Conservation (phyloP, 148 eudicot genomes). For the Persicaria maculosa region DNA sequence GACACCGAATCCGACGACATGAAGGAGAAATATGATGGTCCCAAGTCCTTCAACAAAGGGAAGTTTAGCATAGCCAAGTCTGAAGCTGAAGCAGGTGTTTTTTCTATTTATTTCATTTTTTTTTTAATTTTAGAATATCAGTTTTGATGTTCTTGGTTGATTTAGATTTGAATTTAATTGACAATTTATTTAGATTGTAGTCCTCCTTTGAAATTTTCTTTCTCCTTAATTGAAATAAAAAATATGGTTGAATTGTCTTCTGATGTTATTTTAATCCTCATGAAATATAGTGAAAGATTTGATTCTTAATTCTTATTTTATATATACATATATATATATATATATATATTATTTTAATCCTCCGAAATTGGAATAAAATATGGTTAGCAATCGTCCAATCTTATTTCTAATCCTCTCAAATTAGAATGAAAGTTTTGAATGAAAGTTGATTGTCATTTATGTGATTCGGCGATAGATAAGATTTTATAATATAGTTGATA, state of each 20-base stretch:
- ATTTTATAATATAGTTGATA: no score
- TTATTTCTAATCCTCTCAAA: background rate
- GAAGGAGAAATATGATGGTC: background rate
- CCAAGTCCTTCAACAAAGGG: background rate
- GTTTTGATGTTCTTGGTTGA: background rate
- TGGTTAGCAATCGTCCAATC: background rate
- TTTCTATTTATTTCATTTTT: background rate
- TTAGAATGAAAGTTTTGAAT: background rate
- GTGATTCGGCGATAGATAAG: no score
- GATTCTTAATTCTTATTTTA: background rate
- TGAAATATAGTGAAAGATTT: background rate
- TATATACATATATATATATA: no score
- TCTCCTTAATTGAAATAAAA: background rate
- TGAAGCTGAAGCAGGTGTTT: background rate
- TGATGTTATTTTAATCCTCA: background rate
- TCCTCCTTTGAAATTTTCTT: no score
- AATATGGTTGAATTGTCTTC: background rate
- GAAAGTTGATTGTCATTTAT: background rate
- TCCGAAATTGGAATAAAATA: background rate
- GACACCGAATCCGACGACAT: constrained; percentile 11
- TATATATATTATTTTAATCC: background rate
- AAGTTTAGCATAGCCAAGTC: background rate
- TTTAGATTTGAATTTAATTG: background rate
- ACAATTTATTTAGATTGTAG: no score
- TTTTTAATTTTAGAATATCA: no score